Percentiles rank a stretch among this genome's conserved stretches.
phyloP scores from a whole-genome alignment of 495 filamentous ascomycete species.

The Chaetomium cochliodes region DNA sequence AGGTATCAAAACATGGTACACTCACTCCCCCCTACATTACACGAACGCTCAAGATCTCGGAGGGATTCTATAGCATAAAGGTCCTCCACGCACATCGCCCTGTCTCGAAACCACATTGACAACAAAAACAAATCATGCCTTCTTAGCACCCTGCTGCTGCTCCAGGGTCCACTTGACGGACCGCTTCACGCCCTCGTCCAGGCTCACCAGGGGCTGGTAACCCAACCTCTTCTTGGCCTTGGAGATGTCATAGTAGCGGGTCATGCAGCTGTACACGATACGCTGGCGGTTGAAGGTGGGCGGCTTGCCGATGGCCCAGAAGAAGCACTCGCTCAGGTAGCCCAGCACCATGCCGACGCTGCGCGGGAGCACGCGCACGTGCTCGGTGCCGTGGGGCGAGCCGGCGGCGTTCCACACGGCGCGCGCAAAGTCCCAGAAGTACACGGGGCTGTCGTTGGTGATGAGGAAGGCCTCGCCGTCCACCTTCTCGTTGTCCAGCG shows the following conservation, averaged over 20 bases:
- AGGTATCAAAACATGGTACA: conserved; percentile 9
- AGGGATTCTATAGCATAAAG: background rate
- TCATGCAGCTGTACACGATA: conserved; percentile 78
- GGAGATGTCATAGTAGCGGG: conserved; percentile 77
- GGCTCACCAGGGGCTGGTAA: conserved; percentile 68
- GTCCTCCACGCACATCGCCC: background rate
- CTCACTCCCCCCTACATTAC: background rate
- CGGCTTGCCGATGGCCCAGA: conserved; percentile 65
- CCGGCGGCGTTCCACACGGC: conserved; percentile 74
- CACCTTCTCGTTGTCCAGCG: conserved; percentile 73
- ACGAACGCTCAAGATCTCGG: conserved; percentile 2
- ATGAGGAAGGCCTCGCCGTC: conserved; percentile 96
- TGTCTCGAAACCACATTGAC: conserved; percentile 2
- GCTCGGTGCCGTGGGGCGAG: conserved; percentile 58
- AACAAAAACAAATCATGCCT: conserved; percentile 2
- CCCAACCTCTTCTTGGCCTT: conserved; percentile 79
- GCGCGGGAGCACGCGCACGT: conserved; percentile 68
- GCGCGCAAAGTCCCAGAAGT: conserved; percentile 93
- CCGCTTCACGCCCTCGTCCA: conserved; percentile 72
- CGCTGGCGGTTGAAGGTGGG: conserved; percentile 72
- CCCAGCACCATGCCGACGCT: conserved; percentile 65
- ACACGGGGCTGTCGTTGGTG: conserved; percentile 87
- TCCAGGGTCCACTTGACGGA: conserved; percentile 67
- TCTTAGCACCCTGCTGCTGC: conserved; percentile 39
- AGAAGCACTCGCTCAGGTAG: conserved; percentile 64